Evolutionary conservation across 805 yeast genomes (phyloP), one percentile per base, ranked within the genome.

Genomic region (Kazachstania taianensis): DNA sequence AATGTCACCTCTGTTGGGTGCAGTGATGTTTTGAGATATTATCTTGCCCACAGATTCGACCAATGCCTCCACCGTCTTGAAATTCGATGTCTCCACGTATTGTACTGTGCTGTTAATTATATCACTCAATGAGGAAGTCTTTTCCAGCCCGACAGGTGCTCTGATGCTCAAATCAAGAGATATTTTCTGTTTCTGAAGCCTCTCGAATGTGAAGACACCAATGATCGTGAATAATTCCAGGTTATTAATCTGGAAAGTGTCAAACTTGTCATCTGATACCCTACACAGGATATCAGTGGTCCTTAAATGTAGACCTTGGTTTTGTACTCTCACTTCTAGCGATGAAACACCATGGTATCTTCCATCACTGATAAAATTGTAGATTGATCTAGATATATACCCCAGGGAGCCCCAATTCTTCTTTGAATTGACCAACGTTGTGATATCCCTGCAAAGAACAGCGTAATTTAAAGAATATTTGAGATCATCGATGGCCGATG

Each of bases 11-110:
- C n/a, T n/a, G 15, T 28, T 17, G 8, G 19, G 28, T 6, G 26
- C 7, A n/a, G 43, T 44, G 30, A 66, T 56, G 27, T 63, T 54
- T 39, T 67, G 65, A 25, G 72, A 62, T 2, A 78, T 62, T 32
- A 73, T 52, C 43, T 75, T 77, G 3, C 84, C 78, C 19, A 84
- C 79, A 8, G 75, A 71, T 40, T 76, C 71, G 3, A 83, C 94
- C 32, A 92, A 66, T 0, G 96, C 96, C 54, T 92, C 99, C 1
- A 92, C 94, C 0, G 99, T 92, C 50, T 83, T 80, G 63, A 84
- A 92, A 43, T 76, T 75, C 2, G 94, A 72, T n/a, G 52, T 53
- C 49, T 82, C 94, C n/a, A 85, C 81, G 48, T 77, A 82, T 0
- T 50, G 49, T 0, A 70, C 64, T 4, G 81, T 67, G 2, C 55